phyloP scores from a whole-genome alignment of 129 eudicot species.

The sunflower (Helianthus annuus) region HanXRQr2.0-SUNRISE NC_035446.2:134892963-134893462 shows the following conservation, averaged over 20 bases:
- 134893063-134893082: conserved; percentile 75
- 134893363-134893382: conserved; percentile 82
- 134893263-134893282: not conserved
- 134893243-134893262: not conserved
- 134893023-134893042: conserved; percentile 73
- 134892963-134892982: conserved; percentile 94
- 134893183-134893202: conserved; percentile 84
- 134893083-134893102: conserved; percentile 69
- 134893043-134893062: conserved; percentile 87
- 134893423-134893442: conserved; percentile 85
- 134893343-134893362: conserved; percentile 94
- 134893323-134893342: conserved; percentile 93
- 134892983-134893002: conserved; percentile 84
- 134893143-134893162: conserved; percentile 90
- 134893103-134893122: conserved; percentile 97
- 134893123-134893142: conserved; percentile 93
- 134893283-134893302: conserved; percentile 45
- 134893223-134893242: not conserved
- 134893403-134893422: conserved; percentile 95
- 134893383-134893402: conserved; percentile 91
- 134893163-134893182: conserved; percentile 92
- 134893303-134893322: conserved; percentile 68
- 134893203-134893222: conserved; percentile 53
- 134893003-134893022: conserved; percentile 74
- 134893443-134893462: conserved; percentile 16